Percentiles rank a stretch among this genome's conserved stretches.
These are phyloP conservation scores for Immersiella caudata DNA, from an alignment of 495 filamentous ascomycete species.

Conservation along the genomic window DNA sequence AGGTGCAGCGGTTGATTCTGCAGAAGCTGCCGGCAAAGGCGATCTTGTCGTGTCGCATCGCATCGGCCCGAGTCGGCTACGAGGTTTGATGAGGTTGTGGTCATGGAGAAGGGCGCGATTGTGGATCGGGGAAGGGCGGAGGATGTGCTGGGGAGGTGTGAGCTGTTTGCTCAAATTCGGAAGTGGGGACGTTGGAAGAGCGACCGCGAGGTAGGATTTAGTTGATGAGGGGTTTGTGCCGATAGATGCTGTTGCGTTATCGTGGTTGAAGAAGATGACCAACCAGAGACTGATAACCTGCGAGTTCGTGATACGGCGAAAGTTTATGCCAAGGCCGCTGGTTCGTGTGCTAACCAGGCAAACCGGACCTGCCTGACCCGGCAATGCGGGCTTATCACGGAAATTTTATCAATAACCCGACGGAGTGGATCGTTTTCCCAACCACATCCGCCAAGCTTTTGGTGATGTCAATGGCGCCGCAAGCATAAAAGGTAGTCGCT, in stretches of 20 bases:
- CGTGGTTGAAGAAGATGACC: background rate
- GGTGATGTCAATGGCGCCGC: slow-evolving; percentile 3
- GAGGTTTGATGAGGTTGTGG: background rate
- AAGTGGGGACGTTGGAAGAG: too few species aligned
- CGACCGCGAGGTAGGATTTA: too few species aligned
- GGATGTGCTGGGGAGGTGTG: too few species aligned
- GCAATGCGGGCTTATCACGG: background rate
- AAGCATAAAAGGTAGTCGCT: background rate
- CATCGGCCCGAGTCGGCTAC: too few species aligned
- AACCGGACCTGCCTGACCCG: background rate
- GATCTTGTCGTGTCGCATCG: too few species aligned
- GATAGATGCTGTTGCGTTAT: background rate
- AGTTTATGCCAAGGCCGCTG: background rate
- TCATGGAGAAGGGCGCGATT: too few species aligned
- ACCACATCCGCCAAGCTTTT: background rate
- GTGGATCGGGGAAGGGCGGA: too few species aligned
- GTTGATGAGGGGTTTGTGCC: background rate
- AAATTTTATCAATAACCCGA: background rate
- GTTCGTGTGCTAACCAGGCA: background rate
- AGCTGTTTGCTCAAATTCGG: too few species aligned
- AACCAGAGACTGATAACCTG: background rate
- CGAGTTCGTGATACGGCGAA: background rate
- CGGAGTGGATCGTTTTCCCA: background rate
- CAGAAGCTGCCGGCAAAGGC: too few species aligned
- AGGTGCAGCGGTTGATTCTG: too few species aligned